Percentiles rank a stretch among this genome's conserved stretches.
Evolutionary conservation across 2,329 filamentous ascomycete genomes (phyloP).

Genomic region (Fulvia fulva): DNA sequence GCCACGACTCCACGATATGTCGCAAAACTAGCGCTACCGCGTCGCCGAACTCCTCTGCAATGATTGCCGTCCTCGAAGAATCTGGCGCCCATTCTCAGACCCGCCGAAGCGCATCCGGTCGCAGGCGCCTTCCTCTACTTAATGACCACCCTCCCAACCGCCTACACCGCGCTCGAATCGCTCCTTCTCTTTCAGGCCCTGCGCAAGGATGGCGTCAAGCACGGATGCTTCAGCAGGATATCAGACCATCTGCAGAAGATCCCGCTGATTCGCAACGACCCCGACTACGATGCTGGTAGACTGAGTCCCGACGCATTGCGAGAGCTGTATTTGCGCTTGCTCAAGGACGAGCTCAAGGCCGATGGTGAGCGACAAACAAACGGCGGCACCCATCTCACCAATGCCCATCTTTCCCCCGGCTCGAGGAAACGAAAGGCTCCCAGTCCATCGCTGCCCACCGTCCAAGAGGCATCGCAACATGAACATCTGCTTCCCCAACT

Average conservation of each 20-base stretch:
- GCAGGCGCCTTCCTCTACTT: background rate
- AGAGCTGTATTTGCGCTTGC: conserved; percentile 69
- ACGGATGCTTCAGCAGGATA: conserved; percentile 64
- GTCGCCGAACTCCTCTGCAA: background rate
- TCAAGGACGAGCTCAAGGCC: conserved; percentile 66
- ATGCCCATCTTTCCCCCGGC: conserved; percentile 47
- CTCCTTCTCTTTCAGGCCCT: conserved; percentile 81
- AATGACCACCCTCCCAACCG: conserved; percentile 32
- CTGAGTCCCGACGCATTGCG: conserved; percentile 74
- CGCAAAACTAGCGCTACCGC: background rate
- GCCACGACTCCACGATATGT: background rate
- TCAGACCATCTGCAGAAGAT: conserved; percentile 73
- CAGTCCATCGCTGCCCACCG: conserved; percentile 58
- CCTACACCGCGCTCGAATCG: conserved; percentile 81
- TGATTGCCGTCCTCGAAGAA: background rate
- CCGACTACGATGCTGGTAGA: conserved; percentile 67
- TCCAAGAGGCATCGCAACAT: conserved; percentile 65
- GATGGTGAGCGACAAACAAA: conserved; percentile 31
- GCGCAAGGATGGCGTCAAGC: conserved; percentile 61
- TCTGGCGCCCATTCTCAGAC: conserved; percentile 2
- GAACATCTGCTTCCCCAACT: conserved; percentile 65
- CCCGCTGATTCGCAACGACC: conserved; percentile 64
- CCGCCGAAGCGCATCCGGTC: background rate
- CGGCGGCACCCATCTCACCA: conserved; percentile 28
- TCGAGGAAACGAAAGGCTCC: conserved; percentile 72